Evolutionary conservation across 495 filamentous ascomycete species (phyloP).

Genomic region (Penicillium samsonianum): DNA sequence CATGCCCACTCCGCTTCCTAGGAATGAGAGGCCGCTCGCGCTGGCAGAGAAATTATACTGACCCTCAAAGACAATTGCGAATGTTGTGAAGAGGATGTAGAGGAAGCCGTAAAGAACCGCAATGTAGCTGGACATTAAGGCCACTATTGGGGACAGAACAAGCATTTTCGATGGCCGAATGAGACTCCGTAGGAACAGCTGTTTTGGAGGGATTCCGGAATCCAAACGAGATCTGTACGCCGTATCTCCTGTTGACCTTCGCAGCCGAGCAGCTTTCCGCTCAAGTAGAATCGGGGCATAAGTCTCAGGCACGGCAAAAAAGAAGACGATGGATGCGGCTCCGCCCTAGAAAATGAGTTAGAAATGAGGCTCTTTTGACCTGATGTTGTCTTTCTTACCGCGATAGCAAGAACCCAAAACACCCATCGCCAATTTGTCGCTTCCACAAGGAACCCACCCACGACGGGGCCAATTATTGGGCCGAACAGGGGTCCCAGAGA

Average conservation of each 20-base stretch:
- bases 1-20: slow-evolving; percentile 55
- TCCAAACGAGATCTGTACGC: slow-evolving; percentile 30
- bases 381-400: slow-evolving; percentile 4
- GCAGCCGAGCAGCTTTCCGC: slow-evolving; percentile 46
- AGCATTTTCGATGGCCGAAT: not conserved
- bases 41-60: slow-evolving; percentile 53
- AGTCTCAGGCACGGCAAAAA: slow-evolving; percentile 49
- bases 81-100: slow-evolving; percentile 59
- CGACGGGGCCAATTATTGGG: slow-evolving; percentile 52
- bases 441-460: slow-evolving; percentile 57
- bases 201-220: slow-evolving; percentile 18
- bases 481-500: slow-evolving; percentile 53
- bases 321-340: slow-evolving; percentile 45
- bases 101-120: slow-evolving; percentile 49
- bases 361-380: not conserved
- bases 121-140: slow-evolving; percentile 8
- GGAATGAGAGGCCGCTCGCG: slow-evolving; percentile 54
- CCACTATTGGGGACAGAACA: not conserved
- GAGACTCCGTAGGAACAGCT: not conserved
- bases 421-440: slow-evolving; percentile 60
- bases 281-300: slow-evolving; percentile 52
- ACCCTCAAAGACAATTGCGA: slow-evolving; percentile 52
- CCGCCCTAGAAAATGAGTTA: slow-evolving; percentile 24
- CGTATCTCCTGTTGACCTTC: slow-evolving; percentile 41
- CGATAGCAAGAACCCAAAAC: slow-evolving; percentile 60